Evolutionary conservation across 345 rosid species (phyloP).

Genomic region (Kernera saxatilis): DNA sequence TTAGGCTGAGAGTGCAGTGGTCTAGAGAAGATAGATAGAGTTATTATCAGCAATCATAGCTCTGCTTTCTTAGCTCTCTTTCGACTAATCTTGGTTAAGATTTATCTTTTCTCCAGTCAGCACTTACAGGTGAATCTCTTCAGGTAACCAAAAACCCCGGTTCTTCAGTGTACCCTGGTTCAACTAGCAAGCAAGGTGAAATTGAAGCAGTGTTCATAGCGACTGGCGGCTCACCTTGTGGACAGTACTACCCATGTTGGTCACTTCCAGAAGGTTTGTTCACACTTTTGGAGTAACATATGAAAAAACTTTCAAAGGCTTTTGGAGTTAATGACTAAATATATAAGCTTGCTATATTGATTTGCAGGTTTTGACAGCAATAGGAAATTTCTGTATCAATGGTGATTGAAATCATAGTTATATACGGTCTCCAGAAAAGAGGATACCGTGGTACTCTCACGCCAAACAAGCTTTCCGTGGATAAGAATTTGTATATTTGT

Average conservation of each 20-base stretch:
- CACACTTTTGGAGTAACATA: not conserved
- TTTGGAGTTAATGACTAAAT: not conserved
- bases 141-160: constrained; percentile 73
- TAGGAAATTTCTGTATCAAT: constrained; percentile 92
- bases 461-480: too few relatives aligned
- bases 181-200: constrained; percentile 92
- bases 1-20: constrained; percentile 15
- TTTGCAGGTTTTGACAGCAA: constrained; percentile 66
- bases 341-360: not conserved
- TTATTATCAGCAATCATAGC: not conserved
- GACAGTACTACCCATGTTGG: constrained; percentile 79
- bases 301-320: not conserved
- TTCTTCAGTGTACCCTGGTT: constrained; percentile 75
- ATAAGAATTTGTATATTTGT: too few relatives aligned
- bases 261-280: constrained; percentile 77
- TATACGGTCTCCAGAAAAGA: constrained; percentile 50
- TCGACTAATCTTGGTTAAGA: not conserved
- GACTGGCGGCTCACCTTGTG: constrained; percentile 96
- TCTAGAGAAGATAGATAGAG: constrained; percentile 35
- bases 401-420: constrained; percentile 57
- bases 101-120: constrained; percentile 35
- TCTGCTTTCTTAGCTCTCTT: not conserved
- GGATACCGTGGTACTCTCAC: constrained; percentile 46
- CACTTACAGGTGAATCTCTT: constrained; percentile 56
- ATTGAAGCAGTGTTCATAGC: constrained; percentile 90